phyloP scores from a whole-genome alignment of 768 basidiomycete genomes.

The Boletus sensibilis region DNA sequence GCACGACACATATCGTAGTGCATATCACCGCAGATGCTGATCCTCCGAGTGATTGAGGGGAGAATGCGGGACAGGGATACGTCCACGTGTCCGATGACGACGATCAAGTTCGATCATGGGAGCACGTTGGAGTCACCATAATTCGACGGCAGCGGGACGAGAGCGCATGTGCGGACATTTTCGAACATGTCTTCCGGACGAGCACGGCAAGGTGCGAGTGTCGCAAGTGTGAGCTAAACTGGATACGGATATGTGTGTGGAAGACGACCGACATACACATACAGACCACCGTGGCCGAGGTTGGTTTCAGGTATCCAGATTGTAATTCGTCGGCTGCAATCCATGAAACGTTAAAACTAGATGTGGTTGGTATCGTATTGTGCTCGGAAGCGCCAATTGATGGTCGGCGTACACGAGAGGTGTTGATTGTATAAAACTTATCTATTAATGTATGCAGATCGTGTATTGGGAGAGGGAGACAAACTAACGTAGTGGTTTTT shows the following conservation, averaged over 20 bases:
- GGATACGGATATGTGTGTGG: not conserved
- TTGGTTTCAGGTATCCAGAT: too few relatives aligned
- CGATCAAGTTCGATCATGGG: conserved; percentile 10
- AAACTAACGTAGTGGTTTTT: too few relatives aligned
- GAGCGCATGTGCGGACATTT: not conserved
- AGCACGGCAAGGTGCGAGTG: not conserved
- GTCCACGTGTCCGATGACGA: not conserved
- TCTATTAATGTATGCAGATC: too few relatives aligned
- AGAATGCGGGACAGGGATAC: conserved; percentile 14
- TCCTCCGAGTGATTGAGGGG: conserved; percentile 23
- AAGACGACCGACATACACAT: not conserved
- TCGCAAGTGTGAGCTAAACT: not conserved
- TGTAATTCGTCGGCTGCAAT: too few relatives aligned
- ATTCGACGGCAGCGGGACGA: not conserved
- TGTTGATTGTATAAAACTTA: too few relatives aligned
- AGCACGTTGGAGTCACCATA: not conserved
- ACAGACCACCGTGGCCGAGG: not conserved
- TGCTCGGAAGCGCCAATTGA: too few relatives aligned
- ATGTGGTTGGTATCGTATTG: too few relatives aligned
- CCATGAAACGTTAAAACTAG: too few relatives aligned
- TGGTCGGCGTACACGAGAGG: too few relatives aligned
- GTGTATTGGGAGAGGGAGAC: too few relatives aligned
- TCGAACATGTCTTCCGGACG: not conserved
- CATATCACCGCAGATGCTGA: conserved; percentile 29
- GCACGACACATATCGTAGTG: conserved; percentile 9